Base-by-base conservation (phyloP, 345 rosid species). In the Salix caprea region DNA sequence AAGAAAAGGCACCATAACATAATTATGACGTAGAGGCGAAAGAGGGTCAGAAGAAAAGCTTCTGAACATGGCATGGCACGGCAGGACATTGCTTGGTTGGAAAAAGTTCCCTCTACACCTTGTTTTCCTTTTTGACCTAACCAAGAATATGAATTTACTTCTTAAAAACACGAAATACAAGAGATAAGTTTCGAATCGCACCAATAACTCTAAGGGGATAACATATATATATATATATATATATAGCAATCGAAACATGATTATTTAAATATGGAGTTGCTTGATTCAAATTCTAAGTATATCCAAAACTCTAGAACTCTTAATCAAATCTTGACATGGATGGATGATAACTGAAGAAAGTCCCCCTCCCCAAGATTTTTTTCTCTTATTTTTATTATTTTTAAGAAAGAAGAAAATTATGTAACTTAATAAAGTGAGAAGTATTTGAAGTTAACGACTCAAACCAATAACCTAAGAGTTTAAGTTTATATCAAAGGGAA, bases 31-130 rank as follows among this genome's bases (percentile, higher is more conserved):
- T 74, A 21, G 79, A 82, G 80, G 60, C 75, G 74, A 71, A 80
- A 80, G 82, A 72, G 72, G 77, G 79, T 84, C 81, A 81, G 83
- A 75, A 77, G 85, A 76, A 34, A 82, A 76, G 86, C 76, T 83
- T 78, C 71, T 66, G 86, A 75, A n/a, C 7, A 10, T 7, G 77
- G 18, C 18, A 23, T 5, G 37, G 56, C 81, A 39, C 0, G 77
- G 18, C 18, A 23, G 5, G 37, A 6, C 36, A 34, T 34, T 34
- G 56, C 81, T 30, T 79, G 75, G 30, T 58, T 66, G 73, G 67
- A 52, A 73, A 37, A 44, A 77, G 39, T 56, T 72, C 30, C 28
- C 19, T 74, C 34, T 74, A 2, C 30, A 50, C 46, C 19, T 34
- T 48, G 9, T 74, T 48, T 74, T 65, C 32, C 69, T 60, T 76